Conservation (phyloP, 148 eudicot species). For the Diospyros kaki region DNA sequence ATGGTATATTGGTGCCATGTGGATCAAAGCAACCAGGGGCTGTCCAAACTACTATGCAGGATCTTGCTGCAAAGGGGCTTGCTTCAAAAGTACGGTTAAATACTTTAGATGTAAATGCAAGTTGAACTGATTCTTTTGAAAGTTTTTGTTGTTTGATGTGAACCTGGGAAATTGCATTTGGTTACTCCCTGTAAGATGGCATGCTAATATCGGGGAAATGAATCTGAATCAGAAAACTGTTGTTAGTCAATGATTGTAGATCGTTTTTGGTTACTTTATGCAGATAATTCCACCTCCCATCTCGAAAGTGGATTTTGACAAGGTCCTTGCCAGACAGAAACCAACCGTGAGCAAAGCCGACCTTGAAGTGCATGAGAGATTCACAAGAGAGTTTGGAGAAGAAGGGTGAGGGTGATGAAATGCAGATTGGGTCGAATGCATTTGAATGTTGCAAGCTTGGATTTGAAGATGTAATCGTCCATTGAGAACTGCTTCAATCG, state of each 20-base stretch:
- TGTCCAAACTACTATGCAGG: slow-evolving; percentile 85
- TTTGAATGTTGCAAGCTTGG: slow-evolving; percentile 7
- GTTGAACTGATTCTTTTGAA: background rate
- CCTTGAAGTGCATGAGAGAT: slow-evolving; percentile 90
- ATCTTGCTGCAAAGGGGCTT: slow-evolving; percentile 77
- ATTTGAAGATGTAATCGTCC: slow-evolving; percentile 14
- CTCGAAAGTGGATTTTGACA: slow-evolving; percentile 72
- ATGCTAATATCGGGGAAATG: background rate
- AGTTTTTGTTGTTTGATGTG: background rate
- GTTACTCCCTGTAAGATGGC: background rate
- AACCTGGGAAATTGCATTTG: background rate
- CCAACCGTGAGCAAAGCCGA: slow-evolving; percentile 95
- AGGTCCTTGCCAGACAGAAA: slow-evolving; percentile 86
- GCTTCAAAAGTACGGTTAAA: slow-evolving; percentile 59
- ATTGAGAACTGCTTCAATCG: slow-evolving; percentile 1
- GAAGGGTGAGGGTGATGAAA: slow-evolving; percentile 71
- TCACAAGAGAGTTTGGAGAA: slow-evolving; percentile 91
- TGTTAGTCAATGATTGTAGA: background rate
- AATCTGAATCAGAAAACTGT: background rate
- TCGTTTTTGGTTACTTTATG: slow-evolving; percentile 5
- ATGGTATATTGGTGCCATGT: slow-evolving; percentile 73
- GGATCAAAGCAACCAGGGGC: slow-evolving; percentile 86
- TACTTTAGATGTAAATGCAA: background rate
- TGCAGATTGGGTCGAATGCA: slow-evolving; percentile 1
- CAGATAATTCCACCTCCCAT: slow-evolving; percentile 95